Percentiles rank a stretch among this genome's conserved stretches.
These are phyloP conservation scores for Rugonectria rugulosa DNA, from an alignment of 2,329 filamentous ascomycete species.

Conservation along the genomic window DNA sequence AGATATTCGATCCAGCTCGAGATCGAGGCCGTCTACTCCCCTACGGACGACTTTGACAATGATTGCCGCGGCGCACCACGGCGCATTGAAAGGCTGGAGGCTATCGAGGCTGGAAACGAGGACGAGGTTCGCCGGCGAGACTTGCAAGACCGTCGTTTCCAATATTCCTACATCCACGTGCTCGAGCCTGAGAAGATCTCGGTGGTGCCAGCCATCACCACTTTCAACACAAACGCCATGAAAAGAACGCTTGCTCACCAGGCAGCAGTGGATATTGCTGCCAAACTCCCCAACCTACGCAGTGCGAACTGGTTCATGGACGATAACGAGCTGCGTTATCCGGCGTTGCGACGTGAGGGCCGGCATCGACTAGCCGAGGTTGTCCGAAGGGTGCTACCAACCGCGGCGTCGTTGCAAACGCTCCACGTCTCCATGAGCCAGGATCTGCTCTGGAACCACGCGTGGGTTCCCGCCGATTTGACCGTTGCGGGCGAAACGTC, in stretches of 20 bases:
- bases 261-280: slow-evolving; percentile 21
- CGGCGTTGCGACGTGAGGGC: slow-evolving; percentile 19
- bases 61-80: slow-evolving; percentile 16
- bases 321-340: slow-evolving; percentile 24
- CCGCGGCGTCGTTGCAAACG: slow-evolving; percentile 14
- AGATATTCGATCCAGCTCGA: slow-evolving; percentile 25
- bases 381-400: slow-evolving; percentile 18
- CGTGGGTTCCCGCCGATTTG: slow-evolving; percentile 24
- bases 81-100: slow-evolving; percentile 21
- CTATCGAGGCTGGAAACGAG: slow-evolving; percentile 18
- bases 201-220: slow-evolving; percentile 18
- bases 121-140: slow-evolving; percentile 14
- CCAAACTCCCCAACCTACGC: slow-evolving; percentile 25
- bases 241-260: slow-evolving; percentile 20
- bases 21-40: slow-evolving; percentile 22
- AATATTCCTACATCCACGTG: slow-evolving; percentile 24
- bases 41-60: slow-evolving; percentile 22
- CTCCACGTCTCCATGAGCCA: slow-evolving; percentile 25
- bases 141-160: slow-evolving; percentile 24
- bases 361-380: slow-evolving; percentile 22
- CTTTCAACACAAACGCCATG: slow-evolving; percentile 19
- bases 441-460: slow-evolving; percentile 28
- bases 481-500: slow-evolving; percentile 3
- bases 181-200: slow-evolving; percentile 16
- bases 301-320: slow-evolving; percentile 21